Base-by-base conservation (phyloP, 768 basidiomycete species). In the Leccinellum luteum region DNA sequence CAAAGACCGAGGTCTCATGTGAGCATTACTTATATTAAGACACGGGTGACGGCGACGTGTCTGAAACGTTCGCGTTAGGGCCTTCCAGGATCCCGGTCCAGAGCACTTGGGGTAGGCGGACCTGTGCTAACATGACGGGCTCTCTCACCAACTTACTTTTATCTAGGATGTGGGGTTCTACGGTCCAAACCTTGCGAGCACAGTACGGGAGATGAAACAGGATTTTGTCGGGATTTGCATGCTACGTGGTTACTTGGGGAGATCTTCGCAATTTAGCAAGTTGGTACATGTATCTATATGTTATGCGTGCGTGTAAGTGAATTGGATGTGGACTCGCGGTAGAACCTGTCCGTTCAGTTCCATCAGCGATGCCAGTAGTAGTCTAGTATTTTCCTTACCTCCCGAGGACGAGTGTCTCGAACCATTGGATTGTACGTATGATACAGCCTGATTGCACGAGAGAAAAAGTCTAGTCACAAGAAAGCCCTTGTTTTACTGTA, bases 1-100 rank as follows among this genome's bases (percentile, higher is more conserved):
- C 0, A 77, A 72, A 1, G 73, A 83, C 60, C 78, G 86, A 48
- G 86, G 84, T 50, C 87, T 88, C 64, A 82, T 89, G 84, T 84
- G 48, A 58, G 68, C 10, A 5, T 55, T 19, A 4, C 14, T 38
- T n/a, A 38, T 9, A 38, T n/a, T n/a, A n/a, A n/a, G n/a, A n/a
- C n/a, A n/a, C n/a, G n/a, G n/a, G 17, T 30, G 13, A 25, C 6
- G 21, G 38, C 41, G 17, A 6, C 2, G 19, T n/a, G 8, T 53
- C 17, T 43, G 25, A 44, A 43, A 41, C 32, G 3, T 41, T 38
- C 28, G 6, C n/a, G 1, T 25, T 25, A 70, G 71, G 60, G 52
- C 60, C 31, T 71, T 72, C 56, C 32, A 54, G 38, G 69, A 72
- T n/a, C 65, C 66, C 12, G 70, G 69, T 27, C 52, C 64, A 2